Evolutionary conservation across 2,329 filamentous ascomycete genomes (phyloP).

Genomic region (Verticillium tricorpus): DNA sequence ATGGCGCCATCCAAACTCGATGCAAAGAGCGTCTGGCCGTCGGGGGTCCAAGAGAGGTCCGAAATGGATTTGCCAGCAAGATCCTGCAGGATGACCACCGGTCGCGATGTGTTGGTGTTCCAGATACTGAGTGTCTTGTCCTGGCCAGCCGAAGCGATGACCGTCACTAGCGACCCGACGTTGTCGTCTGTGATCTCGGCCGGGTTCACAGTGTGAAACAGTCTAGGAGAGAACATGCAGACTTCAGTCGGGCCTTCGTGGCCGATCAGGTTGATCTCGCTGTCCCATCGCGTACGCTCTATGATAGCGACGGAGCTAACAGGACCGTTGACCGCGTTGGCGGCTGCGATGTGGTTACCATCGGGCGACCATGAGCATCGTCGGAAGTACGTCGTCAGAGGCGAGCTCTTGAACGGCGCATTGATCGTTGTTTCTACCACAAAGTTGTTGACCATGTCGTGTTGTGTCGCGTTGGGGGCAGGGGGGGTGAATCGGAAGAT

Average conservation of each 20-base stretch:
- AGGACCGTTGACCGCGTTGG: conserved; percentile 94
- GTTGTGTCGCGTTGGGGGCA: conserved; percentile 82
- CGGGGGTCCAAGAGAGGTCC: conserved; percentile 89
- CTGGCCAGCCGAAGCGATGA: conserved; percentile 94
- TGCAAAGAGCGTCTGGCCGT: conserved; percentile 81
- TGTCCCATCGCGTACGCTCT: conserved; percentile 86
- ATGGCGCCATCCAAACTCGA: conserved; percentile 89
- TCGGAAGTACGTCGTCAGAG: conserved; percentile 93
- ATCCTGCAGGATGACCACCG: conserved; percentile 86
- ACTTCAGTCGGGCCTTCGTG: conserved; percentile 97
- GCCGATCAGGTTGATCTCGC: conserved; percentile 94
- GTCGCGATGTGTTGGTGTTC: conserved; percentile 93
- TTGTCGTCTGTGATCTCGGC: conserved; percentile 42
- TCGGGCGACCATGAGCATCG: conserved; percentile 97
- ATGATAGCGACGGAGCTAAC: conserved; percentile 97
- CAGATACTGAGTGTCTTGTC: conserved; percentile 95
- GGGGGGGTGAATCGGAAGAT: conserved; percentile 94
- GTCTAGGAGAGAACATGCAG: conserved; percentile 88
- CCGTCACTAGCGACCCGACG: conserved; percentile 64
- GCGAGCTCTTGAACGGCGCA: conserved; percentile 82
- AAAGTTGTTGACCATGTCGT: conserved; percentile 97
- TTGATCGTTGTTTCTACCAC: conserved; percentile 88
- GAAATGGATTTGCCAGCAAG: conserved; percentile 87
- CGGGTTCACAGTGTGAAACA: conserved; percentile 75
- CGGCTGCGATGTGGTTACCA: conserved; percentile 92